A percentile compares a stretch with the other conserved stretches of the same genome.
These are phyloP conservation scores for Sugiyamaella americana DNA, from an alignment of 805 yeast species.

Conservation along the genomic window DNA sequence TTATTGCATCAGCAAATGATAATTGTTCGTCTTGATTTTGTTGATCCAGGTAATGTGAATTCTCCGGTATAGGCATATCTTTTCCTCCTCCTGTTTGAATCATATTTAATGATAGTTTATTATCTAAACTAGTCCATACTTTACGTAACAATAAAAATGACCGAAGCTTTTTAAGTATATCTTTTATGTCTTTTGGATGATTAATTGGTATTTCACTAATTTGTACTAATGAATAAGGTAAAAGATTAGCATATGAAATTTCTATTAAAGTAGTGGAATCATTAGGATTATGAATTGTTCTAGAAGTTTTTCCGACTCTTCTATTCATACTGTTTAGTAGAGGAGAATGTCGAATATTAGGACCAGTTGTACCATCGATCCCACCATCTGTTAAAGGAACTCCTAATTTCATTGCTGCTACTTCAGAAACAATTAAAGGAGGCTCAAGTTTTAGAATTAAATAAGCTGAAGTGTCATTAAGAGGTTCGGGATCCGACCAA, in stretches of 20 bases:
- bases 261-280: constrained; percentile 17
- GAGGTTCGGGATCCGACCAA: constrained; percentile 15
- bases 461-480: constrained; percentile 27
- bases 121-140: constrained; percentile 9
- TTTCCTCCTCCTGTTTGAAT: neutral
- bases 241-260: constrained; percentile 22
- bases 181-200: constrained; percentile 27
- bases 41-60: no score
- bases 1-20: constrained; percentile 20
- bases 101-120: neutral
- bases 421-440: constrained; percentile 27
- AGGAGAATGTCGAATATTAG: constrained; percentile 6
- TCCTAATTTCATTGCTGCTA: constrained; percentile 13
- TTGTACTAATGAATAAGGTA: constrained; percentile 24
- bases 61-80: constrained; percentile 6
- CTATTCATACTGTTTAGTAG: constrained; percentile 11
- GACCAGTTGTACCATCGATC: no score
- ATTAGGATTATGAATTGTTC: constrained; percentile 9
- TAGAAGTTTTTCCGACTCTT: constrained; percentile 2
- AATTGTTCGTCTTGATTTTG: constrained; percentile 11
- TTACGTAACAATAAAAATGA: constrained; percentile 3
- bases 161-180: constrained; percentile 21
- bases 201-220: constrained; percentile 26
- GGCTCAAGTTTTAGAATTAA: constrained; percentile 32
- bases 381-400: constrained; percentile 5